Percentiles rank a stretch among this genome's conserved stretches.
phyloP scores from a whole-genome alignment of 495 filamentous ascomycete species.

The Patellaria atrata region DNA sequence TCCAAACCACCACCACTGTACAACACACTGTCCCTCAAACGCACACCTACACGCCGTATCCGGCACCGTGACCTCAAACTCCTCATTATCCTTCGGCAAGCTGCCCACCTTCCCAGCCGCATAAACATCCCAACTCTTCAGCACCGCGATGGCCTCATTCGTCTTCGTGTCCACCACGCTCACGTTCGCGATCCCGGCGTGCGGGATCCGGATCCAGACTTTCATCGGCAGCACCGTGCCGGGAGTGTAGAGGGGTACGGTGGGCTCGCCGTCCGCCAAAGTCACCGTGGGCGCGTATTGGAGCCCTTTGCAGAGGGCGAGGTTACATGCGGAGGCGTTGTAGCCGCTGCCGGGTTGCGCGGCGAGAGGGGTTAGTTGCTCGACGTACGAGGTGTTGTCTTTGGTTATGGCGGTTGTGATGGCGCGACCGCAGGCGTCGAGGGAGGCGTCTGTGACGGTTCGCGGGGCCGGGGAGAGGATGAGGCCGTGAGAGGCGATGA shows the following conservation, averaged over 20 bases:
- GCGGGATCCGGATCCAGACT: constrained; percentile 17
- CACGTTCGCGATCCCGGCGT: constrained; percentile 16
- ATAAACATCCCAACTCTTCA: constrained; percentile 17
- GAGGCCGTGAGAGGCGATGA: constrained; percentile 17
- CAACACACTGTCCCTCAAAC: constrained; percentile 14
- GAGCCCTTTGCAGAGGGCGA: constrained; percentile 20
- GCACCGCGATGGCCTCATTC: constrained; percentile 10
- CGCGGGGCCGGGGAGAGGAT: constrained; percentile 14
- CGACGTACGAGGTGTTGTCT: constrained; percentile 20
- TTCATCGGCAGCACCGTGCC: constrained; percentile 12
- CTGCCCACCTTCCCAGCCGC: constrained; percentile 7
- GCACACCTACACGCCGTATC: constrained; percentile 13
- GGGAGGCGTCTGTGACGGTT: constrained; percentile 10
- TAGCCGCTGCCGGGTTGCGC: constrained; percentile 8
- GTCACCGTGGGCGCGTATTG: constrained; percentile 16
- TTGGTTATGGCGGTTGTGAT: constrained; percentile 8
- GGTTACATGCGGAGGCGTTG: constrained; percentile 15
- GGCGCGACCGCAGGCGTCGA: constrained; percentile 12
- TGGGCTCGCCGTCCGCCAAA: no score
- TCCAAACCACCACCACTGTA: constrained; percentile 20
- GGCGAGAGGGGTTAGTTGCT: constrained; percentile 11
- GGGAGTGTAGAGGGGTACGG: constrained; percentile 11
- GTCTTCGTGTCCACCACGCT: constrained; percentile 19
- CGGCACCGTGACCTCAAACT: constrained; percentile 18
- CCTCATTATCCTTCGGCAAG: constrained; percentile 13